These are phyloP conservation scores for Panus rudis DNA, from an alignment of 768 basidiomycete genomes.

Conservation along the genomic window DNA sequence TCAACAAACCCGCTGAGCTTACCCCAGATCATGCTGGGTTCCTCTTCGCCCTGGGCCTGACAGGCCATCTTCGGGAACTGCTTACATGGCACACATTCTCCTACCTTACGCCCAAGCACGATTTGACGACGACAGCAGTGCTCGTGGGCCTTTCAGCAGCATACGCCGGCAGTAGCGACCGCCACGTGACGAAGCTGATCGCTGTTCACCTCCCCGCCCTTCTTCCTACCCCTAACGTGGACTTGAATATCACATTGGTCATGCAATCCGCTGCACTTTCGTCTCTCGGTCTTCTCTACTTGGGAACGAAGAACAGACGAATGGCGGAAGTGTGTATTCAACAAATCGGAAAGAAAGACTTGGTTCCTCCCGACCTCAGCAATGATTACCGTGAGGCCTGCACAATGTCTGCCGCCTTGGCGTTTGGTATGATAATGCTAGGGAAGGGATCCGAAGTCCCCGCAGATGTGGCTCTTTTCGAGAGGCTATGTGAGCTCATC, in stretches of 20 bases:
- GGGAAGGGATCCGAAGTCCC: conserved; percentile 76
- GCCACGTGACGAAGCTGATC: conserved; percentile 84
- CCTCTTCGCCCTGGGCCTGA: conserved; percentile 85
- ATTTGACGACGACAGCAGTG: conserved; percentile 89
- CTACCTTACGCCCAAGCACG: conserved; percentile 94
- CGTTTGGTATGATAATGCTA: conserved; percentile 96
- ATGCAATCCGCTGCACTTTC: conserved; percentile 86
- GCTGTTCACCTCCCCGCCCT: conserved; percentile 92
- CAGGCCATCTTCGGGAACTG: conserved; percentile 85
- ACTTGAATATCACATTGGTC: conserved; percentile 84
- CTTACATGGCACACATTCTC: conserved; percentile 93
- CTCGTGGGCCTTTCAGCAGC: conserved; percentile 91
- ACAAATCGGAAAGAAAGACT: conserved; percentile 73
- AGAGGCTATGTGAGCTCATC: conserved; percentile 65
- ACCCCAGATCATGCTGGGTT: conserved; percentile 97
- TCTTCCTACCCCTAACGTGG: conserved; percentile 78
- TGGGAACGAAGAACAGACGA: conserved; percentile 78
- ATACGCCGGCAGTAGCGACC: conserved; percentile 77
- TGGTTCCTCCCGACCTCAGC: conserved; percentile 76
- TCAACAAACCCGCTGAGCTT: conserved; percentile 87
- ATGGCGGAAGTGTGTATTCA: conserved; percentile 90
- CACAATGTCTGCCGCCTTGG: conserved; percentile 79
- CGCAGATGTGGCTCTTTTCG: conserved; percentile 65
- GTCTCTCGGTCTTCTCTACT: conserved; percentile 84
- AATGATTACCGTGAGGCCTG: conserved; percentile 91